A percentile compares a stretch with the other conserved stretches of the same genome.
Conservation (phyloP, 129 eudicot genomes). For the Artemisia argyi region DNA sequence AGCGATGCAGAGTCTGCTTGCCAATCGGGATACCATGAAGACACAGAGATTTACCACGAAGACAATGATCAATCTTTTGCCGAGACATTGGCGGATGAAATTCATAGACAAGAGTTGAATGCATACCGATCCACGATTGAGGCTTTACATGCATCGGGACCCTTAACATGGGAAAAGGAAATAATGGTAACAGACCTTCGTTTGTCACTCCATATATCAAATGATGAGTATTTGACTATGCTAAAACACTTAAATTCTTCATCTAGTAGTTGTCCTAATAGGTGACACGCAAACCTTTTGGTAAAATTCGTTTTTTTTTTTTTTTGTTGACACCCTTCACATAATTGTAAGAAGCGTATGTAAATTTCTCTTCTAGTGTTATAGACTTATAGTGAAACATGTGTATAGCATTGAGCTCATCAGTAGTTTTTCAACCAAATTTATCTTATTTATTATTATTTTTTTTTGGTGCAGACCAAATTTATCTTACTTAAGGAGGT, state of each 20-base stretch:
- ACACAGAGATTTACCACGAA: no score
- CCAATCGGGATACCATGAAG: background rate
- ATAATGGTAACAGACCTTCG: background rate
- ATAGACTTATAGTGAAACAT: background rate
- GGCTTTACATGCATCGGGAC: background rate
- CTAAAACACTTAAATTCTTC: background rate
- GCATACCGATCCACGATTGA: background rate
- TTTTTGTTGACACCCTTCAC: background rate
- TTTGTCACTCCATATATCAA: background rate
- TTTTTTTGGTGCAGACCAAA: no score
- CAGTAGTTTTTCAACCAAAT: background rate
- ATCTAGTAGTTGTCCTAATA: background rate
- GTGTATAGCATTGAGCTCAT: background rate
- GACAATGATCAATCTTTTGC: background rate
- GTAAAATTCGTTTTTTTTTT: background rate
- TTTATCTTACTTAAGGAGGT: background rate
- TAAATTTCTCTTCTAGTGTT: background rate
- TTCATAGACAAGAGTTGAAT: background rate
- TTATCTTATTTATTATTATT: background rate
- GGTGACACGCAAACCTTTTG: background rate
- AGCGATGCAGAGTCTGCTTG: conserved; percentile 1
- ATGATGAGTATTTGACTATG: background rate
- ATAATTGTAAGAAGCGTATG: background rate
- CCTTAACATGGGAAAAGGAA: background rate
- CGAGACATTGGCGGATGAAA: background rate